These are phyloP conservation scores for Curvularia spicifera DNA, from an alignment of 2,329 filamentous ascomycete species.

Conservation along the genomic window DNA sequence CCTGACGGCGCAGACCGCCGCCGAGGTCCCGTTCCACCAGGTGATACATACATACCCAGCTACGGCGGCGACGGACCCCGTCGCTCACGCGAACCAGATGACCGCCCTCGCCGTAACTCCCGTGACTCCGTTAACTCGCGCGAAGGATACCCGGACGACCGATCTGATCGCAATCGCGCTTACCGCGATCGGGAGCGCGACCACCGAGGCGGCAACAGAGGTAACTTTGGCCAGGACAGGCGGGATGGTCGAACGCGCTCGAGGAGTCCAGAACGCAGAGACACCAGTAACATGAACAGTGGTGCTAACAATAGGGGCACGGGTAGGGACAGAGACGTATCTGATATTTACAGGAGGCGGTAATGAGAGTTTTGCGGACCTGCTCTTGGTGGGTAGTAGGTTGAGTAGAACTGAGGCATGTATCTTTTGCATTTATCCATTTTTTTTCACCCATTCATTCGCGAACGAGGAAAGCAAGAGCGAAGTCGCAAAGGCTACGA, in stretches of 20 bases:
- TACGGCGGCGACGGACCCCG: conserved; percentile 45
- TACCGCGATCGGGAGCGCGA: conserved; percentile 32
- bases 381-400: no score
- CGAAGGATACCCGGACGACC: conserved; percentile 40
- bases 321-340: conserved; percentile 30
- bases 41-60: conserved; percentile 56
- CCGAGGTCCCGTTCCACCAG: conserved; percentile 31
- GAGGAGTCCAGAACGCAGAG: conserved; percentile 45
- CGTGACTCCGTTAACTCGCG: conserved; percentile 45
- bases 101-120: conserved; percentile 41
- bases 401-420: not conserved
- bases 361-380: not conserved
- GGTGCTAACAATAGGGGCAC: conserved; percentile 19
- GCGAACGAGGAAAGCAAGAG: no score
- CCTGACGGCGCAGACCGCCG: conserved; percentile 31
- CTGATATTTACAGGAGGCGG: conserved; percentile 39
- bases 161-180: conserved; percentile 34
- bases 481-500: no score
- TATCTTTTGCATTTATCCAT: not conserved
- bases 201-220: conserved; percentile 26
- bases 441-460: no score
- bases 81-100: conserved; percentile 46
- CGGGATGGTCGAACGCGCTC: conserved; percentile 44
- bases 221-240: conserved; percentile 36
- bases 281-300: conserved; percentile 18